Evolutionary conservation across 305 asterid genomes (phyloP), one percentile per base, ranked within the genome.

Genomic region (Ilex paraguariensis): DNA sequence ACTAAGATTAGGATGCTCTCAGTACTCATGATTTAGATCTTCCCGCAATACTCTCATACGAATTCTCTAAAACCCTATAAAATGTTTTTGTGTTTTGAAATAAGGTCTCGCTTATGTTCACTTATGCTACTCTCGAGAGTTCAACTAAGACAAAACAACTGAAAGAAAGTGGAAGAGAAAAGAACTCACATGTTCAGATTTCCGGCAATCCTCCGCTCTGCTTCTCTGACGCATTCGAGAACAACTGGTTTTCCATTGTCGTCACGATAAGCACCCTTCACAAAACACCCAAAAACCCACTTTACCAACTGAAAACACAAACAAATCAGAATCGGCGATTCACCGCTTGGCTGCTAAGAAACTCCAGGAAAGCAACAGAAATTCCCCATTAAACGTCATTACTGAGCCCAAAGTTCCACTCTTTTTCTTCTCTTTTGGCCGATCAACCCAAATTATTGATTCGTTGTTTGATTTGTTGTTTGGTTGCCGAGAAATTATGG

Each of bases 221-320:
- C 99, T 80, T 93, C 99, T 65, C 96, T 75, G 51, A 93, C 99
- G 69, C 97, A 90, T 55, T 87, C 95, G 73, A 93, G 77, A 63
- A 93, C 99, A 79, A 93, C 97, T 31, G 99, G 99, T 64, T 87
- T 93, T 57, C 99, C 99, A 16, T 83, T 84, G 74, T 93, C 89
- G 63, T 93, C 97, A 10, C 99, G 95, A 66, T 93, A 93, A 13
- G 97, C 99, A 33, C 97, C 98, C 98, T 93, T 58, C 31, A 31
- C 28, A 17, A 33, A 70, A 72, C 31, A 65, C 28, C 28, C 28
- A 21, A 21, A 21, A 12, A 62, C 64, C 54, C 13, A 56, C 13
- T 31, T 13, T 69, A 13, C n/a, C 7, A 42, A 11, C 12, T 7
- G 12, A 42, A 42, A 42, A 42, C 48, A 42, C 48, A 42, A 42